Evolutionary conservation across 306 rosid genomes (phyloP), one percentile per base, ranked within the genome.

Genomic region (Gleditsia sinensis): DNA sequence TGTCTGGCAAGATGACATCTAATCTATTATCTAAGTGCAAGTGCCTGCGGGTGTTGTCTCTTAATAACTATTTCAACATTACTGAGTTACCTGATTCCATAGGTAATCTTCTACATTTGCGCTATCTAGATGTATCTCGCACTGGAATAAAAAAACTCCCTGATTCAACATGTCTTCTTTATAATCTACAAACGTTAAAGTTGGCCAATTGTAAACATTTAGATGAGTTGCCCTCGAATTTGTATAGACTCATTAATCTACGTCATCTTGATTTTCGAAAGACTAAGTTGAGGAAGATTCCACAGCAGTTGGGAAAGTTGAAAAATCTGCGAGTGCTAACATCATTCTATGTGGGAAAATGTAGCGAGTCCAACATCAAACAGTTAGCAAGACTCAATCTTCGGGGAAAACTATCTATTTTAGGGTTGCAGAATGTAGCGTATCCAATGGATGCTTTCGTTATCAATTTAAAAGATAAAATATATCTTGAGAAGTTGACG

Each of bases 121-220:
- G 74, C 13, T 72, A 76, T 43, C 51, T 83, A 6, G 48, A 84
- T 11, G 7, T 76, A 3, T 77, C 67, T 20, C 0, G 0, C 0
- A 72, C 40, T 10, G 0, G 0, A 1, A 7, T 83, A 0, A 4
- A 4, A 53, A 13, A 4, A 1, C 6, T 76, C 2, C 78, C 80
- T 1, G 8, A 68, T 12, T 72, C 80, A 3, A 30, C 50, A 6
- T 2, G 82, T 34, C 9, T 20, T 0, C 58, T 80, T 0, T 33
- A 25, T 24, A 80, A 67, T 36, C 32, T 80, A 5, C 82, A 84
- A 14, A 76, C 78, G 0, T 17, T 81, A 16, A 25, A 58, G 16
- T 32, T 83, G 27, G 12, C 3, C 0, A 0, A 1, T 6, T 83
- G 83, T 39, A 0, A 0, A 3, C 0, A 4, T 5, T 45, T 73